Evolutionary conservation across 140 eudicot species (phyloP), one percentile per base, ranked within the genome.

Genomic region (Cichorium intybus): DNA sequence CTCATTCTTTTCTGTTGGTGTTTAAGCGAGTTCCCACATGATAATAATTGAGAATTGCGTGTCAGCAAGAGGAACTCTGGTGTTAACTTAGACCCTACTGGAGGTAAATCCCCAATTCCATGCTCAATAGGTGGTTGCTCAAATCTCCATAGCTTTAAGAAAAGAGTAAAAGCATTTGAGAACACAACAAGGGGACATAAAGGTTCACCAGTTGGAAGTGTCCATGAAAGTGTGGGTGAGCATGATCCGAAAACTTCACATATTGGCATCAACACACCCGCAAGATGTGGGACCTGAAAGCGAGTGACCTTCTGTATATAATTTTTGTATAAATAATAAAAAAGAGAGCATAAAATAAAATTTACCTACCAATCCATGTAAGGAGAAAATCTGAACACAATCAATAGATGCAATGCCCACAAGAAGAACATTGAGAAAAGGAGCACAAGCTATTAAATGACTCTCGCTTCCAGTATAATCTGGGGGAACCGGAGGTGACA

Each of bases 201-300:
- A 64, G 60, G 78, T 56, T 79, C 95, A 61, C 92, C 96, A 10
- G 85, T 71, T 54, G 76, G 58, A 64, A 85, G 89, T 58, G 83
- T 81, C 97, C 97, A 88, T 2, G 90, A 72, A 59, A 83, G 72
- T 20, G 71, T 78, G 11, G 92, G 95, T 66, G 95, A 62, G 66
- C 87, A 88, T 56, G 97, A 93, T 47, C 99, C 99, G 53, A 93
- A 88, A 54, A 67, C 87, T 74, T 93, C 99, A 80, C 99, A 93
- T 56, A 93, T 82, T 53, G 99, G 90, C 95, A 93, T 85, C 80
- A 93, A 88, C 16, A 89, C 89, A 63, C 90, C 88, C 4, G 95
- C 97, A 75, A 93, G 97, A 39, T 85, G 94, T 57, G 99, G 99
- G 56, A 87, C 88, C 99, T 93, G 82, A 50, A 70, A 70, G 56